Evolutionary conservation across 2,329 filamentous ascomycete genomes (phyloP), one percentile per base, ranked within the genome.

Genomic region (Penicillium oxalicum): DNA sequence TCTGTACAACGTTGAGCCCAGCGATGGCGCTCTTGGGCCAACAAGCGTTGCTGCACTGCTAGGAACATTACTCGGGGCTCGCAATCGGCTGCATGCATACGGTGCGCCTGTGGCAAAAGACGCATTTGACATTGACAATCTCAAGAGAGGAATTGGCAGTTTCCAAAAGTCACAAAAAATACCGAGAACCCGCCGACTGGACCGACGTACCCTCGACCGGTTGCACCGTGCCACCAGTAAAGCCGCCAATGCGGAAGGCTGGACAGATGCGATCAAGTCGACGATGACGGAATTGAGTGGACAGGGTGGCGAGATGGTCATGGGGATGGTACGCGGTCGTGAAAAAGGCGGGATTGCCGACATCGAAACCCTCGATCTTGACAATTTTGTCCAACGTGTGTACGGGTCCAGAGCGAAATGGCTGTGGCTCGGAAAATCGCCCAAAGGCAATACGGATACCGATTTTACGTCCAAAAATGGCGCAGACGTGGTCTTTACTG

Each of bases 231-330:
- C 78, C n/a, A 96, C 91, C 9, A 88, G 88, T 35, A 97, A 95
- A 66, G 90, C 89, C 29, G 91, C 90, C 2, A 87, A 86, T 44
- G 86, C 88, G 32, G 90, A 96, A 63, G 87, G 86, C 2, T 96
- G 91, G 88, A 87, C 86, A 12, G 88, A 88, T 61, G 91, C 91
- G 13, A 89, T 98, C 61, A 97, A 97, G 66, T 95, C 89, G 3
- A 96, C 91, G 0, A 87, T 97, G 40, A 90, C 87, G 13, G 93
- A 96, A 68, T 82, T 98, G 35, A 89, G 89, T 57, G 91, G 93
- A 11, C 95, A 96, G 66, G 86, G 91, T 45, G 91, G 91, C 41
- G 91, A 96, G 67, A 87, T 96, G 72, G 86, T 96, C 40, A 89
- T 95, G 76, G 91, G 89, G n/a, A 94, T 95, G 76, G 90, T 95